Base-by-base conservation (phyloP, 2,329 filamentous ascomycete species). In the Aureobasidium melanogenum region DNA sequence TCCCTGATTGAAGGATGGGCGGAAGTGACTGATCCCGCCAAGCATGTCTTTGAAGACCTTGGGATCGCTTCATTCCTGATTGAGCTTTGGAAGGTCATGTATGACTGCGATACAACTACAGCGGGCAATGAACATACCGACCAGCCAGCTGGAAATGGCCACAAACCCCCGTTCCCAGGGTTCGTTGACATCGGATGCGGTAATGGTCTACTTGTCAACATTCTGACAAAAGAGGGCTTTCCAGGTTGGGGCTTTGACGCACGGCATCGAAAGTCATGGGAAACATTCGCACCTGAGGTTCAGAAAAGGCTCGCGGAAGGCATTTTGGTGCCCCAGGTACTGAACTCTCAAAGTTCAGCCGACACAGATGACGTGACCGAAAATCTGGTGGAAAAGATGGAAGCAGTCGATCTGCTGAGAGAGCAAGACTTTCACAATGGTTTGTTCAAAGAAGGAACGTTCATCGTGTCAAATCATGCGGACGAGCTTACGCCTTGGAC, bases 401-500 rank as follows among this genome's bases (percentile, higher is more conserved):
- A 66, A 9, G 56, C 38, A 10, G 36, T 59, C 60, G 43, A 61
- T 4, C 9, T 51, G 10, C 56, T 60, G 4, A 24, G 8, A 17
- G n/a, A 41, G 9, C 46, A 19, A 24, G n/a, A 51, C 5, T 73
- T 74, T 64, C 80, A 83, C 66, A 70, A 78, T 64, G 94, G 93
- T 38, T 69, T 79, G 10, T 96, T 97, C 69, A 0, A 71, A 74
- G 12, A 28, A 17, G 84, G 85, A 30, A 95, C 91, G 0, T 99
- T 99, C 73, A 91, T 99, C 68, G 88, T 99, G 65, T 96, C 91
- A 52, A 99, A 99, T 70, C 94, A 99, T 72, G 93, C 93, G 12
- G 94, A 99, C 71, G 92, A 99, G 75, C 82, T 99, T 15, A 99
- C 94, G 0, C 85, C 90, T 0, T 99, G 94, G 94, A 97, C 94